These are phyloP conservation scores for Anethum foeniculum DNA, from an alignment of 140 eudicot genomes.

Conservation along the genomic window DNA sequence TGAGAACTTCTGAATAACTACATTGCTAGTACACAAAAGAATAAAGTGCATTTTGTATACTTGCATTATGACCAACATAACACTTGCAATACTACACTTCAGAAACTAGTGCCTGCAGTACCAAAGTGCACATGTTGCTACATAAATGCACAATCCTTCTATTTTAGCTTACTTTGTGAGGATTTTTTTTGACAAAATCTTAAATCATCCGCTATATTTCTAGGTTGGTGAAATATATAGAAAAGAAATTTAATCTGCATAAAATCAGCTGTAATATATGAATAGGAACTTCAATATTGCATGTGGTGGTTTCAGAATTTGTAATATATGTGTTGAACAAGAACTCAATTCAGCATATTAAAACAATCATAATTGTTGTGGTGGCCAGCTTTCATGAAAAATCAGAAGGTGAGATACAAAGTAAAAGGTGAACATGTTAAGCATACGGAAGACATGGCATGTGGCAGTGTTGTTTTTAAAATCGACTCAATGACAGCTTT, in stretches of 20 bases:
- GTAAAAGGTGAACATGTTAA: not conserved
- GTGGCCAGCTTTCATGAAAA: not conserved
- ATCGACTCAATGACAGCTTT: constrained; percentile 77
- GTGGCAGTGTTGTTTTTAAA: constrained; percentile 93
- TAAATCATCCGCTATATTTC: not conserved
- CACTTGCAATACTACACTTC: not conserved
- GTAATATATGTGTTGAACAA: not conserved
- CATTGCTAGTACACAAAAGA: not conserved
- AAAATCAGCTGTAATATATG: not conserved
- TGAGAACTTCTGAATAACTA: not conserved
- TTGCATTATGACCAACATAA: not conserved
- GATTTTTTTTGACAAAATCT: not conserved
- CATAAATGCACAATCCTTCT: not conserved
- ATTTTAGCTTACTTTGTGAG: not conserved
- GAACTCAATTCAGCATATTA: not conserved
- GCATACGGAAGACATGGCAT: constrained; percentile 80
- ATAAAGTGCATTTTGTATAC: not conserved
- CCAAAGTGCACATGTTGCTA: not conserved
- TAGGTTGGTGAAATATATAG: not conserved
- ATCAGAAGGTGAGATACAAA: not conserved
- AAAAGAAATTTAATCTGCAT: not conserved
- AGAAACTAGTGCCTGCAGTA: not conserved
- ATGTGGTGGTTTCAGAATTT: not conserved
- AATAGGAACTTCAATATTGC: not conserved
- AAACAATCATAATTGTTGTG: not conserved